Evolutionary conservation across 441 rosid genomes (phyloP).

Genomic region (Pelargonium australe): DNA sequence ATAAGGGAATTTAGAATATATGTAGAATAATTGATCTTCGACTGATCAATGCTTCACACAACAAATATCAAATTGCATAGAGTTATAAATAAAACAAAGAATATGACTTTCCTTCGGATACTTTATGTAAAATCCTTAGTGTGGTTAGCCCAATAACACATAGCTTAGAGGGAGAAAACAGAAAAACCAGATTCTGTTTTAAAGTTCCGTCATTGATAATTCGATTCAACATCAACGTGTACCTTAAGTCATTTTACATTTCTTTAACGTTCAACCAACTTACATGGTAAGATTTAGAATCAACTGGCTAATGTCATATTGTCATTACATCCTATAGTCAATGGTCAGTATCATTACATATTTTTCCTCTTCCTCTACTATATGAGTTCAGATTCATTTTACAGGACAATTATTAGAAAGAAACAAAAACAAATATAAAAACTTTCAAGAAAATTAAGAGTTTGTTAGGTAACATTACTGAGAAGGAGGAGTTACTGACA

Average conservation of each 20-base stretch:
- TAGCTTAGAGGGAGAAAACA: background rate
- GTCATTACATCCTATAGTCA: background rate
- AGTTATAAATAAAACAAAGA: too few species aligned
- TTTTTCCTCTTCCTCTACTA: background rate
- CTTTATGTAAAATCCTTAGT: background rate
- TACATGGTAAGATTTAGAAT: background rate
- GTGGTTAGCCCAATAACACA: background rate
- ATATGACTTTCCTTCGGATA: too few species aligned
- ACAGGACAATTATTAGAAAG: background rate
- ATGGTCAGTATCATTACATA: background rate
- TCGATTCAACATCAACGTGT: too few species aligned
- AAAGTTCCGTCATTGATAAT: background rate
- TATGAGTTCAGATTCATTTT: background rate
- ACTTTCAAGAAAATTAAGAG: too few species aligned
- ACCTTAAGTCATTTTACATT: background rate
- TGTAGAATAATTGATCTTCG: too few species aligned
- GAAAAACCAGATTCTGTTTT: background rate
- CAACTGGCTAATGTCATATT: background rate
- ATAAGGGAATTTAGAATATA: background rate
- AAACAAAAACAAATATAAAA: background rate
- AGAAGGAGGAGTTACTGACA: too few species aligned
- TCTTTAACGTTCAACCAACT: background rate
- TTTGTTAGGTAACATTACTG: too few species aligned
- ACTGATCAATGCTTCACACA: too few species aligned
- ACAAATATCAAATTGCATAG: too few species aligned